Base-by-base conservation (phyloP, 441 rosid genomes). In the Gossypium aridum region DNA sequence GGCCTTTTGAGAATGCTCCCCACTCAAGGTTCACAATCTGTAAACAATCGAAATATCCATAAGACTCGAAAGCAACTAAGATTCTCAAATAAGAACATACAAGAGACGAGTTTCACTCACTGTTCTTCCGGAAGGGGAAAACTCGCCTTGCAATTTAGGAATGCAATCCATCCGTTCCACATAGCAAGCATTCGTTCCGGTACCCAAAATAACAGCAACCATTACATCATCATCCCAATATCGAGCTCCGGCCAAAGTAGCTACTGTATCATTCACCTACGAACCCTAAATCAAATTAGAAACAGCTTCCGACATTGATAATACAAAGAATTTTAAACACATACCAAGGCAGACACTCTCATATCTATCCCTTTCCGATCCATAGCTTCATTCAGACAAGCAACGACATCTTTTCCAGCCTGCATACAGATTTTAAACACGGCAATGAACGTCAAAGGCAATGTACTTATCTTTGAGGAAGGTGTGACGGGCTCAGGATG, bases 101-200 rank as follows among this genome's bases (percentile, higher is more conserved):
- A 3, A 47, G 19, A 57, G 22, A 28, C 31, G 10, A n/a, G 10
- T 10, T n/a, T 68, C 8, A 66, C 84, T 56, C 81, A 92, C 98
- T 79, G 83, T 92, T 79, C 54, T 82, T 66, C 91, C 87, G 39
- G 86, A 83, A 69, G 79, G 61, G 74, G 87, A 79, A 69, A 78
- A 72, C 0, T 77, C 67, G 25, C 82, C 84, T 10, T 70, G 82
- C 37, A 91, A 75, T 83, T 91, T 94, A 43, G 89, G 97, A 83
- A 91, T 94, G 51, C 85, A 83, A 78, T 86, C 80, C 45, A 80
- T 82, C 69, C 85, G 80, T 66, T 94, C 97, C 54, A 94, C 90
- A 78, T 94, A 94, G 85, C 97, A 92, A 81, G 97, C 98, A 73
- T 94, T 91, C 13, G 98, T 94, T 65, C 97, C 97, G 0, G 97